Conservation (phyloP, 495 filamentous ascomycete species). For the Neurospora sp. region DNA sequence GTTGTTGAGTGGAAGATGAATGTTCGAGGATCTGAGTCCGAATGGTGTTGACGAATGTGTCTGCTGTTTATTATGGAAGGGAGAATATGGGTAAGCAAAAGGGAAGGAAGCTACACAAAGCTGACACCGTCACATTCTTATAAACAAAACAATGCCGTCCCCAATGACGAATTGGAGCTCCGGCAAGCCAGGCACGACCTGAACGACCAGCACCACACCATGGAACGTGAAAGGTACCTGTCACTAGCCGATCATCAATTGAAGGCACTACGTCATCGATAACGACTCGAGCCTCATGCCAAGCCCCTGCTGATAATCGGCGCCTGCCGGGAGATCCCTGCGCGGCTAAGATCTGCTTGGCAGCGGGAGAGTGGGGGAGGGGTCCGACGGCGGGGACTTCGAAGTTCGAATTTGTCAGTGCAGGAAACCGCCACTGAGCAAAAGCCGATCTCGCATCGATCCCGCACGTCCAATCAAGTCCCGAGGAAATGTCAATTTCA, state of each 20-base stretch:
- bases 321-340: not conserved
- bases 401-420: not conserved
- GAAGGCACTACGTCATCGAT: not conserved
- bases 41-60: not conserved
- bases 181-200: not conserved
- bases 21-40: not conserved
- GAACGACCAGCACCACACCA: not conserved
- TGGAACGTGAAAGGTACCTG: not conserved
- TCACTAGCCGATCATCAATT: not conserved
- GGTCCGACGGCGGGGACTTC: not conserved
- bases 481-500: slow-evolving; percentile 19
- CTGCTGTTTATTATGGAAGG: not conserved
- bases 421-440: slow-evolving; percentile 1
- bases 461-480: not conserved
- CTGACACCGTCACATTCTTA: not conserved
- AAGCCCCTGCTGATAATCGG: not conserved
- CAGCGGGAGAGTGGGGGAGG: not conserved
- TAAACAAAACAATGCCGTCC: not conserved
- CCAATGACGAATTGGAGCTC: not conserved
- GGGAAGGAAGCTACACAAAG: not conserved
- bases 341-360: not conserved
- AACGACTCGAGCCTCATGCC: not conserved
- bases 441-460: slow-evolving; percentile 27
- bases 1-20: not conserved
- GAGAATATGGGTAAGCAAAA: not conserved